Evolutionary conservation across 1,284 basidiomycete genomes (phyloP).

Genomic region (Ceratobasidium sp.): DNA sequence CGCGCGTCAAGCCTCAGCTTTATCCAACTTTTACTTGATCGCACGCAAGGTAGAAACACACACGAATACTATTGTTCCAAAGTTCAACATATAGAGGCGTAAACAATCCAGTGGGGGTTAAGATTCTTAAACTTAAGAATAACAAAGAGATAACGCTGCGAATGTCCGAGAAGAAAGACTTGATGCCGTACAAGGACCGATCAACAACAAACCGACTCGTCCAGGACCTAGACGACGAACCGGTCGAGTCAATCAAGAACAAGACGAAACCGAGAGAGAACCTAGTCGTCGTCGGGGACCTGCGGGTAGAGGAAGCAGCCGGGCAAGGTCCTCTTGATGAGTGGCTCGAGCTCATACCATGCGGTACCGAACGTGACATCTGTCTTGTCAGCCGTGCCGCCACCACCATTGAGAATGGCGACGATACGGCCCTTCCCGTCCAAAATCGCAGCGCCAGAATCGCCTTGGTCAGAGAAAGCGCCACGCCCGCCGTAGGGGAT

Average conservation of each 20-base stretch:
- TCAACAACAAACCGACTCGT: background rate
- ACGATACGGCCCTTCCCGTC: conserved; percentile 32
- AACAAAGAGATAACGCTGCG: background rate
- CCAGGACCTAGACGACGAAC: background rate
- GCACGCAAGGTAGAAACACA: too few species aligned
- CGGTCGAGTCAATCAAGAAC: background rate
- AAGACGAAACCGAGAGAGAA: background rate
- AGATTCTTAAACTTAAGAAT: too few species aligned
- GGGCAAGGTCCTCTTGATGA: conserved; percentile 48
- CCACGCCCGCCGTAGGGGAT: conserved; percentile 1
- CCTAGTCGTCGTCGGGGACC: background rate
- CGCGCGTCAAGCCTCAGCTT: too few species aligned
- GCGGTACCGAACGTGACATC: conserved; percentile 45
- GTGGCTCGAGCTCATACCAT: conserved; percentile 16
- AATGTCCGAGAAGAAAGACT: background rate
- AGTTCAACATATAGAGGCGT: too few species aligned
- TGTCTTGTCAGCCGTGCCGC: conserved; percentile 24
- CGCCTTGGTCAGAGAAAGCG: conserved; percentile 30
- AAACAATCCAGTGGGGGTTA: too few species aligned
- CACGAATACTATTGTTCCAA: too few species aligned
- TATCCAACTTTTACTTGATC: too few species aligned
- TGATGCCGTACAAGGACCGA: background rate
- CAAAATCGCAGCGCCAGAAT: conserved; percentile 43
- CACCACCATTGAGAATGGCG: conserved; percentile 45
- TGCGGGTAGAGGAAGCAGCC: conserved; percentile 45